phyloP scores from a whole-genome alignment of 2,329 filamentous ascomycete species.

The Phoma herbarum region DNA sequence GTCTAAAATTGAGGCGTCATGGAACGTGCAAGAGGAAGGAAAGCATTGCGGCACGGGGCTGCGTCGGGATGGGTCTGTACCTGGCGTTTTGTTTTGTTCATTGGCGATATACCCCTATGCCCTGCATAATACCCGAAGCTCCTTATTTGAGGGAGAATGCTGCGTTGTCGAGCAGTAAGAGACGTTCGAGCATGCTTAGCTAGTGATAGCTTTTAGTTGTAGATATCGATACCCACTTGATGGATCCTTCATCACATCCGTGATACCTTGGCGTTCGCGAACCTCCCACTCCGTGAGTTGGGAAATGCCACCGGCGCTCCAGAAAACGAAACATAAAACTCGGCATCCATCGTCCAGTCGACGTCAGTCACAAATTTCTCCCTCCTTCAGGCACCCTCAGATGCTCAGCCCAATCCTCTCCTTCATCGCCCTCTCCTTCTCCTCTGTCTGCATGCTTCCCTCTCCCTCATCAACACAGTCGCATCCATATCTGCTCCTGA shows the following conservation, averaged over 20 bases:
- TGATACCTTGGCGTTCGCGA: not conserved
- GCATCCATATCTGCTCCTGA: conserved; percentile 68
- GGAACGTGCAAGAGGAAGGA: not conserved
- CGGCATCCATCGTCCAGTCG: not conserved
- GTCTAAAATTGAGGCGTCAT: conserved; percentile 16
- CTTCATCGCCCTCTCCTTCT: conserved; percentile 25
- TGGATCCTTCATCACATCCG: not conserved
- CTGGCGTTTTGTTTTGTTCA: conserved; percentile 23
- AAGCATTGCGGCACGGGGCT: not conserved
- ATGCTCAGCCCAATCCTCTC: conserved; percentile 32
- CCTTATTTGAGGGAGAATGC: not conserved
- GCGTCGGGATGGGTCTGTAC: not conserved
- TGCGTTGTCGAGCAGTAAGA: not conserved
- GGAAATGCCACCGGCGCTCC: not conserved
- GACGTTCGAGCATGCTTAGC: not conserved
- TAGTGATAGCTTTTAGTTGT: not conserved
- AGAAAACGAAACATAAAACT: not conserved
- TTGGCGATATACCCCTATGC: conserved; percentile 31
- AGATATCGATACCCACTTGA: not conserved
- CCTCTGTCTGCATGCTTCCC: conserved; percentile 2
- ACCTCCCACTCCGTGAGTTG: not conserved
- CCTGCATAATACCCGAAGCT: conserved; percentile 4
- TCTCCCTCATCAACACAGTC: conserved; percentile 59
- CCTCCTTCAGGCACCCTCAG: conserved; percentile 5
- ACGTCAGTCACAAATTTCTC: not conserved